These are phyloP conservation scores for Liquidambar formosana DNA, from an alignment of 164 flowering plant species.

Conservation along the genomic window DNA sequence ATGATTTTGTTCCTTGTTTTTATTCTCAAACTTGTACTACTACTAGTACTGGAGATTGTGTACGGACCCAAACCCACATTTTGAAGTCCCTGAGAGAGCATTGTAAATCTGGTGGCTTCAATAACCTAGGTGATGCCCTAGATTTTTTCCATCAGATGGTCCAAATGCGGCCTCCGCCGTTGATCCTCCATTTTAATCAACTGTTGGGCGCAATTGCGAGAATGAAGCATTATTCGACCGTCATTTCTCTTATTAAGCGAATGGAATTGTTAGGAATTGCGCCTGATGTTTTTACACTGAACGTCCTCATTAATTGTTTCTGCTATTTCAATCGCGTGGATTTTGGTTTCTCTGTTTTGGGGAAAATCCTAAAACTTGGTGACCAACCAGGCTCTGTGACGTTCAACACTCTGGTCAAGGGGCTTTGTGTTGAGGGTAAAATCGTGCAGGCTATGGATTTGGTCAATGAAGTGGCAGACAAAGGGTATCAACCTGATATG, in stretches of 20 bases:
- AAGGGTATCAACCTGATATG: neutral
- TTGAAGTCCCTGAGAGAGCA: too few species aligned
- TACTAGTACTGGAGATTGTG: too few species aligned
- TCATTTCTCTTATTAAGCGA: neutral
- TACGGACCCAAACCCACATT: too few species aligned
- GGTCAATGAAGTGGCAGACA: neutral
- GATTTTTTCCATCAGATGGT: constrained; percentile 2
- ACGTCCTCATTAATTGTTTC: constrained; percentile 20
- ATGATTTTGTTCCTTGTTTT: too few species aligned
- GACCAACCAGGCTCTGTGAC: too few species aligned
- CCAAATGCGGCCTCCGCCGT: constrained; percentile 10
- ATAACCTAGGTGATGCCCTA: constrained; percentile 6
- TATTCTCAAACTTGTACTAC: too few species aligned
- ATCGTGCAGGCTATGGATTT: neutral
- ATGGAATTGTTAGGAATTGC: neutral
- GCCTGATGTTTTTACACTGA: neutral
- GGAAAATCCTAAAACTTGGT: too few species aligned
- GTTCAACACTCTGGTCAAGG: too few species aligned
- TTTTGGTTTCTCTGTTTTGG: constrained; percentile 20
- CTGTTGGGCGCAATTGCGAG: neutral
- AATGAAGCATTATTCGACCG: constrained; percentile 15
- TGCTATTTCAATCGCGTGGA: constrained; percentile 12
- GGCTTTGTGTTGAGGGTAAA: neutral
- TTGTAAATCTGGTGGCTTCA: neutral
- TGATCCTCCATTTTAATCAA: neutral